Evolutionary conservation across 176 grass and related monocot species (phyloP).

Genomic region (Dactylis glomerata): DNA sequence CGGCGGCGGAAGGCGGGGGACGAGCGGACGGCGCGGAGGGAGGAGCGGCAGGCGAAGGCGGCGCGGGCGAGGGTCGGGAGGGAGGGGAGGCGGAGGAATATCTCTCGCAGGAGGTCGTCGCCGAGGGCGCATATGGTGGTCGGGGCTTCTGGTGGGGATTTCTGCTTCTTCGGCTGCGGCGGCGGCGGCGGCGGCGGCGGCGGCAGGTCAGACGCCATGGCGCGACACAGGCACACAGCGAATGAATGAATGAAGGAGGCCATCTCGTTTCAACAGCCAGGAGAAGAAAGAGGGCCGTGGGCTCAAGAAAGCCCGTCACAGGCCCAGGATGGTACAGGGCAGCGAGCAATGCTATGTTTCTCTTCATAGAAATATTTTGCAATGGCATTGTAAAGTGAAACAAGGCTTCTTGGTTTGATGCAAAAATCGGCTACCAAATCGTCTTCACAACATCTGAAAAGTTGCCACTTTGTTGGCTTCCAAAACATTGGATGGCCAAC

Average conservation of each 20-base stretch:
- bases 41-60: neutral
- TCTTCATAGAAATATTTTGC: neutral
- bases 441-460: neutral
- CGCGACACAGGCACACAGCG: too few species aligned
- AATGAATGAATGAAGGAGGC: too few species aligned
- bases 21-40: neutral
- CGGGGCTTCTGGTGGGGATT: too few species aligned
- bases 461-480: neutral
- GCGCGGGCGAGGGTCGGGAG: too few species aligned
- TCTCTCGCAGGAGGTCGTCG: too few species aligned
- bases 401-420: neutral
- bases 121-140: too few species aligned
- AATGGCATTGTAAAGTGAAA: neutral
- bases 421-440: neutral
- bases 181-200: too few species aligned
- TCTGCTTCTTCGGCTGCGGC: too few species aligned
- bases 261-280: too few species aligned
- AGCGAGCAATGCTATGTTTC: neutral
- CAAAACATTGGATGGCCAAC: neutral
- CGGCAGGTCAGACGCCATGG: too few species aligned
- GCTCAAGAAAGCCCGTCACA: neutral
- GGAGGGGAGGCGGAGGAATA: too few species aligned
- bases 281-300: neutral
- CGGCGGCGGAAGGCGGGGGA: conserved; percentile 7
- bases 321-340: neutral